Conservation (phyloP, 2,329 filamentous ascomycete species). For the Fonsecaea pedrosoi region DNA sequence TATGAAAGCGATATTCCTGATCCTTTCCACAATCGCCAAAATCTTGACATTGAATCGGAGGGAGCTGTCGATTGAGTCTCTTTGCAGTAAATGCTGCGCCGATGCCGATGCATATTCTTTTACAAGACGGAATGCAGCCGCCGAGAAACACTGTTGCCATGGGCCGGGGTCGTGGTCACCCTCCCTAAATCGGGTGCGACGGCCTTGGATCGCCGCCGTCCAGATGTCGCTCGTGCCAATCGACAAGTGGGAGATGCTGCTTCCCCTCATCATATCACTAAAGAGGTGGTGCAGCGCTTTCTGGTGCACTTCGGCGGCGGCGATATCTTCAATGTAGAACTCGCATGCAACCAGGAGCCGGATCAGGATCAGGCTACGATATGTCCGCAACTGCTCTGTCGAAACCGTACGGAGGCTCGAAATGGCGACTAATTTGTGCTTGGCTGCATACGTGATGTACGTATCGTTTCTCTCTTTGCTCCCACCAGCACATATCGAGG, state of each 20-base stretch:
- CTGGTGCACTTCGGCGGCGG: not conserved
- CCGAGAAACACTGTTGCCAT: not conserved
- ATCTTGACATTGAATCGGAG: not conserved
- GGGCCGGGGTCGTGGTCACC: not conserved
- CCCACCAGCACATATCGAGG: not conserved
- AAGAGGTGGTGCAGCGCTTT: constrained; percentile 1
- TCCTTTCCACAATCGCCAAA: not conserved
- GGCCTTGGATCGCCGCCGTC: not conserved
- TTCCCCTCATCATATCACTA: not conserved
- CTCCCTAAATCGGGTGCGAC: not conserved
- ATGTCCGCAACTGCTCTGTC: not conserved
- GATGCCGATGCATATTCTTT: not conserved
- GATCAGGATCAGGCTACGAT: not conserved
- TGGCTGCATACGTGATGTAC: not conserved
- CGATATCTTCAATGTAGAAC: constrained; percentile 1
- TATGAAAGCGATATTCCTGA: not conserved
- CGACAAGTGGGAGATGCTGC: not conserved
- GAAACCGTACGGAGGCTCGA: not conserved
- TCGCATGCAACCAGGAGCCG: not conserved
- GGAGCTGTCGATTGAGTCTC: not conserved
- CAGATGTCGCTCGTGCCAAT: not conserved
- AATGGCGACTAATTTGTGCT: constrained; percentile 4
- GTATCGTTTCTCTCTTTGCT: not conserved
- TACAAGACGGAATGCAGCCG: not conserved
- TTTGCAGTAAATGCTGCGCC: not conserved